A percentile compares a stretch with the other conserved stretches of the same genome.
Conservation (phyloP, 352 stramenopile species). For the Phytophthora hibernalis region DNA sequence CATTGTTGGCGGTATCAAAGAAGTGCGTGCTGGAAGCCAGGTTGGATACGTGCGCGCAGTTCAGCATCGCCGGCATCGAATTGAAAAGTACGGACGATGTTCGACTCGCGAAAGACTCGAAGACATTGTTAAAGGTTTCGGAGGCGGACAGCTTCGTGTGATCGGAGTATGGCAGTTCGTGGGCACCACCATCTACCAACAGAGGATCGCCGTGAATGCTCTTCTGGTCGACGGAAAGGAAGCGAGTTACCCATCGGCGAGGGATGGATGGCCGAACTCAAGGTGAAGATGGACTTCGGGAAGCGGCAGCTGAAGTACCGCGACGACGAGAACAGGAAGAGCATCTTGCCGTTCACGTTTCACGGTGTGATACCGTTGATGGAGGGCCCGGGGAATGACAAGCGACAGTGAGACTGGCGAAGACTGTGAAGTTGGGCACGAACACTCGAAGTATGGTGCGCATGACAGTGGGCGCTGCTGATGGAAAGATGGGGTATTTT, state of each 20-base stretch:
- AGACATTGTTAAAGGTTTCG: conserved; percentile 18
- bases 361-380: neutral
- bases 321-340: neutral
- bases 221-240: conserved; percentile 8
- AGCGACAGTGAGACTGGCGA: neutral
- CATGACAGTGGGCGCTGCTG: conserved; percentile 9
- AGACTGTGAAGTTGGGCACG: neutral
- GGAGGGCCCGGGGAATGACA: neutral
- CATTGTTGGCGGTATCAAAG: neutral
- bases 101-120: neutral
- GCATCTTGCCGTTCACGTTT: conserved; percentile 13
- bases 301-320: conserved; percentile 2
- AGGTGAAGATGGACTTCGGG: conserved; percentile 15
- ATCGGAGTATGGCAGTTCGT: conserved; percentile 7
- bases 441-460: neutral
- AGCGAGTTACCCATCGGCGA: conserved; percentile 14
- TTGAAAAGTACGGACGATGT: conserved; percentile 6
- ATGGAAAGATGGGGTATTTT: conserved; percentile 14
- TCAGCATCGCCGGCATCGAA: neutral
- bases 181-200: conserved; percentile 1
- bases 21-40: neutral
- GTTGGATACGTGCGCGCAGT: conserved; percentile 8
- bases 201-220: neutral
- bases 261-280: conserved; percentile 10
- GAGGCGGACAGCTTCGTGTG: neutral